Base-by-base conservation (phyloP, 441 rosid species). In the Adansonia grandidieri region DNA sequence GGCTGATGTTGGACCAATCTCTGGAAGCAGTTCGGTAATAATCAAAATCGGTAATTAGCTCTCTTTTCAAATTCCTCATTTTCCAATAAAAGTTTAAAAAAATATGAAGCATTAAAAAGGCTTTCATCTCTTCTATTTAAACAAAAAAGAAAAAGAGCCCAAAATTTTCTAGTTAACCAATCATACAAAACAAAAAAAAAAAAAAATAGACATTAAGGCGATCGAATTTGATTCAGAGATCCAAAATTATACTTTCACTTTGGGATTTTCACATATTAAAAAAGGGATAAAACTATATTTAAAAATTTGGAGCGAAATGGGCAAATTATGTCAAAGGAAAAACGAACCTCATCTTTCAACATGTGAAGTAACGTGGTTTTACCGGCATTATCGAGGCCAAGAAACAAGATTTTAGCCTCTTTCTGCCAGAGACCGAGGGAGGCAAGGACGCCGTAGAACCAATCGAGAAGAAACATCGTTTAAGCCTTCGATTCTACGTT, bases 1-100 rank as follows among this genome's bases (percentile, higher is more conserved):
- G 97, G 98, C 86, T 92, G 98, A 78, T 93, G 97, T 81, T 93
- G 98, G 8, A 90, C 98, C 85, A 93, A 68, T 77, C 98, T 90
- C 98, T 92, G 89, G 22, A 81, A 78, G 74, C 73, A 42, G 67
- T 13, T 65, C 70, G 54, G 22, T 11, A 51, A 58, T 40, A 58
- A 77, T 44, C 57, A 60, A 50, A 42, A 77, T 17, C 32, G 19
- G 65, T 32, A 51, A 71, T 28, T 24, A 51, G 20, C 57, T 13
- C 4, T 15, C 9, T 24, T 70, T 24, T 7, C 6, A 44, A 69
- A 48, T 2, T 8, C 54, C 13, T 58, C 51, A 42, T 0, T 42
- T 40, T 19, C 68, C 17, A 22, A 20, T 11, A 15, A 53, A 58
- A 73, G 1, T 17, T 32, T 28, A 28, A 71, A 2, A 45, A 45